phyloP scores from a whole-genome alignment of 2,329 filamentous ascomycete genomes.

The Pseudocercospora musae region DNA sequence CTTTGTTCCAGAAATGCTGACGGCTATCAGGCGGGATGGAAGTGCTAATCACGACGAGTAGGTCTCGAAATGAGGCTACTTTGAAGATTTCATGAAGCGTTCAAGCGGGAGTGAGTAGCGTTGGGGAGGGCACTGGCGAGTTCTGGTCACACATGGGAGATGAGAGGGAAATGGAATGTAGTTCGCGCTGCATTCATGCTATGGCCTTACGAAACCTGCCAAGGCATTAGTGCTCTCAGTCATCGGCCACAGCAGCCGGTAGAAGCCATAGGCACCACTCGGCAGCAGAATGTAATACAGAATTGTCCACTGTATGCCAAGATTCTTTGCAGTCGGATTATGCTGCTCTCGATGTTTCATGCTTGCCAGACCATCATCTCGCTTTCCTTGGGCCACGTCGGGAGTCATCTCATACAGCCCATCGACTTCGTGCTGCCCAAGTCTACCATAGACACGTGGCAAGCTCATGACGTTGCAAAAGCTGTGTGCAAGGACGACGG shows the following conservation, averaged over 20 bases:
- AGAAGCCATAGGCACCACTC: conserved; percentile 69
- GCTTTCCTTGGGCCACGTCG: conserved; percentile 32
- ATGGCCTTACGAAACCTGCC: conserved; percentile 17
- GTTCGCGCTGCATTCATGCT: background rate
- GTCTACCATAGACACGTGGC: conserved; percentile 77
- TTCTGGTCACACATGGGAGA: background rate
- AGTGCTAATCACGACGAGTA: conserved; percentile 20
- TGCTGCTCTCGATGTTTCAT: conserved; percentile 8
- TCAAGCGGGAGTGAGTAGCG: background rate
- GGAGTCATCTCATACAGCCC: conserved; percentile 25
- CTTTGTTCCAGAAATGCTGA: background rate
- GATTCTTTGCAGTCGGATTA: conserved; percentile 32
- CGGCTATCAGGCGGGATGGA: conserved; percentile 20
- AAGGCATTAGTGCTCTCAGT: conserved; percentile 62
- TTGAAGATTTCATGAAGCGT: background rate
- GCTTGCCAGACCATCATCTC: conserved; percentile 19
- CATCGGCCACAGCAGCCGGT: conserved; percentile 64
- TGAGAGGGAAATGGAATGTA: background rate
- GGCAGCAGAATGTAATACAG: conserved; percentile 77
- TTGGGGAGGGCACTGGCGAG: background rate
- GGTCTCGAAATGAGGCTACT: background rate
- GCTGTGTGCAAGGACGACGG: conserved; percentile 71
- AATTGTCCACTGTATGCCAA: conserved; percentile 63
- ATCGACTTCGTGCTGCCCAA: conserved; percentile 53
- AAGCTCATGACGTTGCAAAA: conserved; percentile 94